Evolutionary conservation across 352 stramenopile genomes (phyloP).

Genomic region (Lagenidium sp.): DNA sequence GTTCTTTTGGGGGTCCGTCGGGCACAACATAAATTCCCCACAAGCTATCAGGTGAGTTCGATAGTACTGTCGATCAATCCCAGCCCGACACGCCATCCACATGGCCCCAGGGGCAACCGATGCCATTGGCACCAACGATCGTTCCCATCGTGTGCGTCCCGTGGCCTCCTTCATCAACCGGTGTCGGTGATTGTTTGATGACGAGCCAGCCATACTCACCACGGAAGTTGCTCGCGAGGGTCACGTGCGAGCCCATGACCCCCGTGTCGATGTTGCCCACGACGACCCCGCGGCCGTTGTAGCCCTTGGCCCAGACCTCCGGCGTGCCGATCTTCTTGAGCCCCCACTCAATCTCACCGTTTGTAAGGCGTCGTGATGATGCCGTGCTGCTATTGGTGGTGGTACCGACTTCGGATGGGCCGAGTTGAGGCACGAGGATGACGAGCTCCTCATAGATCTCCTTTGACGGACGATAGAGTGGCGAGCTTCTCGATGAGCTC

Average conservation of each 20-base stretch:
- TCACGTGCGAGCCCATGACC: conserved; percentile 10
- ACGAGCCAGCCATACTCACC: conserved; percentile 10
- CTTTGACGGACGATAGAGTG: conserved; percentile 3
- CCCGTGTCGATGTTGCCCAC: conserved; percentile 21
- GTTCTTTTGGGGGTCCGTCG: neutral
- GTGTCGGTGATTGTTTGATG: conserved; percentile 2
- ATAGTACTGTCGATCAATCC: neutral
- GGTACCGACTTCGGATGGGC: neutral
- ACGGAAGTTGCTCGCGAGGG: conserved; percentile 11
- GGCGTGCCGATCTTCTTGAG: conserved; percentile 7
- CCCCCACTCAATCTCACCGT: conserved; percentile 2
- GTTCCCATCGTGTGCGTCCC: neutral
- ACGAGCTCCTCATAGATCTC: conserved; percentile 8
- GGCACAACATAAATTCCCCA: neutral
- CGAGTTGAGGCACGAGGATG: too few species aligned
- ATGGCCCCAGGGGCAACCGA: neutral
- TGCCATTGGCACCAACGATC: conserved; percentile 1
- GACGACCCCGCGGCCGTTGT: conserved; percentile 13
- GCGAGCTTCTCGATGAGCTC: conserved; percentile 15
- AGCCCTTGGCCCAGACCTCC: conserved; percentile 10
- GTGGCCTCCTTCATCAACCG: conserved; percentile 12
- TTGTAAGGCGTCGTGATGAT: neutral
- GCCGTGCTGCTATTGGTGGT: neutral
- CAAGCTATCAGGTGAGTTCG: neutral
- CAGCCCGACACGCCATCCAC: conserved; percentile 18